Percentiles rank a stretch among this genome's conserved stretches.
These are phyloP conservation scores for Pseudozyma pruni DNA, from an alignment of 1,284 basidiomycete species.

Conservation along the genomic window DNA sequence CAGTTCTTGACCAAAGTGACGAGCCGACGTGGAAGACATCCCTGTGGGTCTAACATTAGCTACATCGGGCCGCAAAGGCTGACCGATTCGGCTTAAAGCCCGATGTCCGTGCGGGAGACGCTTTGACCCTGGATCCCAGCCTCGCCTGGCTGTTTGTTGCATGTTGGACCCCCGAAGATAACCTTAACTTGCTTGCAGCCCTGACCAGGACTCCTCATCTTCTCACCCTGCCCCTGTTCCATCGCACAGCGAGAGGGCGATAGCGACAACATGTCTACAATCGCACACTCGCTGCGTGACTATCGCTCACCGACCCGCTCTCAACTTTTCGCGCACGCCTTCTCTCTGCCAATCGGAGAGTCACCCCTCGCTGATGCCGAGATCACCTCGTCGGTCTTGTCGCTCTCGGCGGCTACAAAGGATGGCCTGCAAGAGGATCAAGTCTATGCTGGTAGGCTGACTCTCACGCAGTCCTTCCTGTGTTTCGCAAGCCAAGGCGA, in stretches of 20 bases:
- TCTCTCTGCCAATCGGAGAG: slow-evolving; percentile 57
- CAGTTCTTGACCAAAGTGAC: too few relatives aligned
- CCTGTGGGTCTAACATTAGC: too few relatives aligned
- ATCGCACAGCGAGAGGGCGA: too few relatives aligned
- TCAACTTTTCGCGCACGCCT: slow-evolving; percentile 60
- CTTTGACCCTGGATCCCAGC: too few relatives aligned
- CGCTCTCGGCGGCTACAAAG: slow-evolving; percentile 55
- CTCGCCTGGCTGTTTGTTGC: neutral
- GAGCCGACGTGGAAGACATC: too few relatives aligned
- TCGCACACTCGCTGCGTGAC: slow-evolving; percentile 66
- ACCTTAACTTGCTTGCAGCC: neutral
- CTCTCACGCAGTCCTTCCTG: slow-evolving; percentile 88
- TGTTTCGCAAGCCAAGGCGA: slow-evolving; percentile 91
- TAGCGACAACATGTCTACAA: slow-evolving; percentile 64
- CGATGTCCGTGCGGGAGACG: too few relatives aligned
- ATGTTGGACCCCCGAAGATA: neutral
- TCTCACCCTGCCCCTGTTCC: neutral
- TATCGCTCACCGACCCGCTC: slow-evolving; percentile 62
- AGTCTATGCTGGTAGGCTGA: slow-evolving; percentile 77
- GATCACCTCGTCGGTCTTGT: slow-evolving; percentile 62
- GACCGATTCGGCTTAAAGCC: too few relatives aligned
- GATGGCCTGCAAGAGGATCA: slow-evolving; percentile 59
- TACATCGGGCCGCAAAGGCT: too few relatives aligned
- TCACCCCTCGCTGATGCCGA: slow-evolving; percentile 58
- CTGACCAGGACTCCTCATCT: neutral